Evolutionary conservation across 495 filamentous ascomycete genomes (phyloP), one percentile per base, ranked within the genome.

Genomic region (Hypomontagnella submonticulosa): DNA sequence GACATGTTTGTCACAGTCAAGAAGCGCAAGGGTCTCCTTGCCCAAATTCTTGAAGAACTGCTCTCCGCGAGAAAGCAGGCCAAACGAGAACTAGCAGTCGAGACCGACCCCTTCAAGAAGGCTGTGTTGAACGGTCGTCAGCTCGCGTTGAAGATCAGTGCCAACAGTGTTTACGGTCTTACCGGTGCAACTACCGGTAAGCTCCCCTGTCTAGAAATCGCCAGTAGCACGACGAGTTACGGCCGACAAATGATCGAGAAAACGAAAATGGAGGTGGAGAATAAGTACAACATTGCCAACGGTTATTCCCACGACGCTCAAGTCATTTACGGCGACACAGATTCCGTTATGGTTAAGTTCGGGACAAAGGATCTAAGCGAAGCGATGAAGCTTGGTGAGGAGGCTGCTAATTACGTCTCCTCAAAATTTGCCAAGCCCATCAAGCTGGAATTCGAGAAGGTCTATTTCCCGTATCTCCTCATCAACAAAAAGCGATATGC

Each of bases 401-500:
- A 99, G 72, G 95, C 95, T 1, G 89, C 95, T 3, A 82, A 87
- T 20, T 95, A 76, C 65, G 95, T 99, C 4, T 97, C 94, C 0
- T 81, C 84, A 18, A 97, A 97, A 72, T 99, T 99, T 76, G 79
- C 92, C 75, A 92, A 89, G 66, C 95, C 95, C 4, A 99, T 99
- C 81, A 99, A 97, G 79, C 85, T 99, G 13, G 95, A 99, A 73
- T 99, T 99, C 79, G 95, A 99, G 73, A 99, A 99, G 77, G 95
- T 99, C 1, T 99, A 99, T 76, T 99, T 91, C 73, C 95, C 95
- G 0, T 99, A 99, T 74, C 84, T 99, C 32, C 82, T 99, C 40
- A 99, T 99, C 86, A 99, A 99, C 86, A 99, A 99, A 79, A 99
- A 99, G 84, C 90, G 95, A 54, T 99, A 99, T 67, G 95, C 95